A percentile compares a stretch with the other conserved stretches of the same genome.
Conservation (phyloP, 2,329 filamentous ascomycete species). For the Colletotrichum orchidophilum region DNA sequence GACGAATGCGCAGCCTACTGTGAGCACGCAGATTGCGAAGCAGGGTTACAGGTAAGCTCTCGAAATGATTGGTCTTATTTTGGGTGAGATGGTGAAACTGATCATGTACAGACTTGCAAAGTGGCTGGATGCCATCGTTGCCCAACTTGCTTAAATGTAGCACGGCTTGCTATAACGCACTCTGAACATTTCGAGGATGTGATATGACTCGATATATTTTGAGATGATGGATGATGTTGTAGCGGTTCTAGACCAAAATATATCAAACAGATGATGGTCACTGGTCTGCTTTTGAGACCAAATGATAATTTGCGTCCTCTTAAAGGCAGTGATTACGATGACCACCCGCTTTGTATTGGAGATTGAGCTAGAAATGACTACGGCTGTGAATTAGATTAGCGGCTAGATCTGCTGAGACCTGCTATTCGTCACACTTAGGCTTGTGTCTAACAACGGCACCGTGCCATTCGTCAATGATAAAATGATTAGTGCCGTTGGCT, state of each 20-base stretch:
- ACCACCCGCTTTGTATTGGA: neutral
- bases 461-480: no score
- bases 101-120: conserved; percentile 6
- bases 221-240: neutral
- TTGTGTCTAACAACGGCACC: no score
- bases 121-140: conserved; percentile 32
- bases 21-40: conserved; percentile 56
- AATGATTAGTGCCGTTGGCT: no score
- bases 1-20: conserved; percentile 47
- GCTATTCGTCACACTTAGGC: no score
- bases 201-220: neutral
- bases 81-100: neutral
- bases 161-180: neutral
- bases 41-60: conserved; percentile 44
- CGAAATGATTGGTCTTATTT: neutral
- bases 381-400: no score
- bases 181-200: neutral
- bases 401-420: no score
- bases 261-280: neutral
- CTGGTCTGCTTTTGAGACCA: neutral
- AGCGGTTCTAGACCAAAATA: neutral
- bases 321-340: neutral
- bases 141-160: neutral
- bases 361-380: neutral
- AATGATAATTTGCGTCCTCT: neutral